These are phyloP conservation scores for Picochlorum sp. DNA, from an alignment of 139 green algal species.

Conservation along the genomic window DNA sequence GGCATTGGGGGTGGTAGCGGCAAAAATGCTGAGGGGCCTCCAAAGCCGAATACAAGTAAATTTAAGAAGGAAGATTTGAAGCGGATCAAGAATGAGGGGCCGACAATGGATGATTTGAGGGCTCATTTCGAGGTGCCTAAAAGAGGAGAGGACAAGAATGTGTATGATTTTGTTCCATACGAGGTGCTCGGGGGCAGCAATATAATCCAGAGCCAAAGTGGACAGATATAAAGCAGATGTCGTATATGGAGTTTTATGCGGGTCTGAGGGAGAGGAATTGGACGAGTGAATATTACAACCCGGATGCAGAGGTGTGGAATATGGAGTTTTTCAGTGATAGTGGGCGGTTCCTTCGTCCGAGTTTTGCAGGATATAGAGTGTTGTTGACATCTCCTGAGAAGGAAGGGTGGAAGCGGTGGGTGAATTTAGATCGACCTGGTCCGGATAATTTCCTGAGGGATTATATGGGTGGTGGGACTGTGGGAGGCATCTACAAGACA, in stretches of 20 bases:
- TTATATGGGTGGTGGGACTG: constrained; percentile 26
- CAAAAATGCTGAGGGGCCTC: neutral
- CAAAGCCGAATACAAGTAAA: constrained; percentile 19
- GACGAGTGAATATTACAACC: constrained; percentile 45
- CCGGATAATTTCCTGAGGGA: constrained; percentile 25
- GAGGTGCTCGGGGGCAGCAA: constrained; percentile 24
- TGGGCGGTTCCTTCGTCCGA: constrained; percentile 33
- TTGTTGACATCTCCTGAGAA: constrained; percentile 35
- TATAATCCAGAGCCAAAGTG: constrained; percentile 54
- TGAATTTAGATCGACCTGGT: constrained; percentile 27
- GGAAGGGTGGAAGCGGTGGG: constrained; percentile 28
- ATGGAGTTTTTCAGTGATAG: constrained; percentile 56
- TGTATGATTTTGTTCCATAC: constrained; percentile 25
- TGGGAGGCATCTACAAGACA: constrained; percentile 18
- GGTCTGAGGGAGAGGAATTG: constrained; percentile 72
- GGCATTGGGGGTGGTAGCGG: neutral
- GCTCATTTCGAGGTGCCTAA: constrained; percentile 21
- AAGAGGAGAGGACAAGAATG: neutral
- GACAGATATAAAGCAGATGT: constrained; percentile 46
- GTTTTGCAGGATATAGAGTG: constrained; percentile 51
- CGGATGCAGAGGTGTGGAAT: constrained; percentile 43
- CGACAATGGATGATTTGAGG: constrained; percentile 30
- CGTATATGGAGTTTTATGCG: constrained; percentile 46
- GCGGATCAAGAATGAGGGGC: constrained; percentile 44
- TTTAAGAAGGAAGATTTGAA: constrained; percentile 31